Percentiles rank a stretch among this genome's conserved stretches.
phyloP scores from a whole-genome alignment of 192 early-diverging fungal species.

The Funneliformis geosporum region DNA sequence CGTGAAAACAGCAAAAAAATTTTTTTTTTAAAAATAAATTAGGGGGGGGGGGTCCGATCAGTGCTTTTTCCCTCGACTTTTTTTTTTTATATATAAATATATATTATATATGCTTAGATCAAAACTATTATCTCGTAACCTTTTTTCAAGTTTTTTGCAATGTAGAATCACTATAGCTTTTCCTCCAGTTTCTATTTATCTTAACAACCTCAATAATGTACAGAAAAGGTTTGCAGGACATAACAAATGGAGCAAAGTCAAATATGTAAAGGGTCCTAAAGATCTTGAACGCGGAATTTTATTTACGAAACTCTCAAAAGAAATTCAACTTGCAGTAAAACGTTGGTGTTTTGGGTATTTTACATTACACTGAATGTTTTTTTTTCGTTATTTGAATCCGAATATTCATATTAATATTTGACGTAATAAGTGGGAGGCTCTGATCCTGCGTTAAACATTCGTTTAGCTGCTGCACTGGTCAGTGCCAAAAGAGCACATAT shows the following conservation, averaged over 20 bases:
- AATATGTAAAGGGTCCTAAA: slow-evolving; percentile 56
- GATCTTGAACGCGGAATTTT: slow-evolving; percentile 56
- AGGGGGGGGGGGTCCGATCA: no score
- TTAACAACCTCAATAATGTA: neutral
- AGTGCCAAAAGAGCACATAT: slow-evolving; percentile 59
- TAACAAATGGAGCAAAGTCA: slow-evolving; percentile 69
- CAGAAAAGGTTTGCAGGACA: slow-evolving; percentile 47
- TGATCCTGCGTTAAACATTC: slow-evolving; percentile 58
- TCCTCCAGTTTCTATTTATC: neutral
- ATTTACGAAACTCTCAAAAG: slow-evolving; percentile 60
- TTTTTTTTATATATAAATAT: no score
- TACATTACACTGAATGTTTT: neutral
- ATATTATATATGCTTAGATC: no score
- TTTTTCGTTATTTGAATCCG: neutral
- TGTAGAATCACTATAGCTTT: neutral
- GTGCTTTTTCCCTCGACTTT: no score
- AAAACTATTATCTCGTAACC: neutral
- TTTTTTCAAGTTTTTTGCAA: neutral
- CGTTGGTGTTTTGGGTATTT: slow-evolving; percentile 37
- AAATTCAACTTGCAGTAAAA: slow-evolving; percentile 65
- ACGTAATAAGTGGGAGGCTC: slow-evolving; percentile 49
- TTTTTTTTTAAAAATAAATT: no score
- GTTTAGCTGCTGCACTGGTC: slow-evolving; percentile 58
- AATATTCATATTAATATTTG: neutral
- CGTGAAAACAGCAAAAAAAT: no score